Evolutionary conservation across 1,284 basidiomycete species (phyloP), one percentile per base, ranked within the genome.

Genomic region (Naganishia sp.): DNA sequence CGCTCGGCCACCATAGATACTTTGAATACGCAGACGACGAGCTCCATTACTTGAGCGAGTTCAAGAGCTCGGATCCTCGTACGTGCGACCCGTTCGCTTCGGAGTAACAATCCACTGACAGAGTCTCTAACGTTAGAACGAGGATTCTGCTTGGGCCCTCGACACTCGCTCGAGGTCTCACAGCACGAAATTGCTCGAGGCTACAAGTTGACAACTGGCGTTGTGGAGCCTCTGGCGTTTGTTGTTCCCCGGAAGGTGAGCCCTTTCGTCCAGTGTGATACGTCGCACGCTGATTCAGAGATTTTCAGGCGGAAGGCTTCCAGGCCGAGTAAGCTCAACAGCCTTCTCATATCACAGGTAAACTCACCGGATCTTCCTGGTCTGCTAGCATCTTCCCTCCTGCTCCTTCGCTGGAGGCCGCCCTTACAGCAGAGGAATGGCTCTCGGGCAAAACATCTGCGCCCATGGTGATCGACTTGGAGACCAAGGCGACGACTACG

Each of bases 111-210:
- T 39, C 18, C 45, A 62, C 18, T 35, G 47, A 21, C 15, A 9
- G 21, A 18, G 28, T 18, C 13, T 17, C 18, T 6, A 17, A 23
- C 54, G 10, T 39, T 91, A 97, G 80, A 80, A 71, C 90, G 94
- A 54, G 96, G 96, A 18, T 90, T 98, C 86, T 92, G 90, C 72
- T 95, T 98, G 87, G 85, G 97, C 39, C 94, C 93, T 6, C 87
- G 94, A 32, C 89, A 94, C 53, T 87, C 90, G 0, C 85, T 98
- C 71, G 92, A 87, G 74, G 89, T 94, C 21, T 82, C 85, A 43
- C 92, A 97, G 65, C 95, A 94, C 79, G 96, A 99, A 80, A 97
- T 98, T 72, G 94, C 93, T 1, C 86, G 93, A 50, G 93, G 90
- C 0, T 97, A 92, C 86, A 99, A 99, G 81, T 85, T 97, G 32